Evolutionary conservation across 2,329 filamentous ascomycete genomes (phyloP), one percentile per base, ranked within the genome.

Genomic region (Diaporthe helianthi): DNA sequence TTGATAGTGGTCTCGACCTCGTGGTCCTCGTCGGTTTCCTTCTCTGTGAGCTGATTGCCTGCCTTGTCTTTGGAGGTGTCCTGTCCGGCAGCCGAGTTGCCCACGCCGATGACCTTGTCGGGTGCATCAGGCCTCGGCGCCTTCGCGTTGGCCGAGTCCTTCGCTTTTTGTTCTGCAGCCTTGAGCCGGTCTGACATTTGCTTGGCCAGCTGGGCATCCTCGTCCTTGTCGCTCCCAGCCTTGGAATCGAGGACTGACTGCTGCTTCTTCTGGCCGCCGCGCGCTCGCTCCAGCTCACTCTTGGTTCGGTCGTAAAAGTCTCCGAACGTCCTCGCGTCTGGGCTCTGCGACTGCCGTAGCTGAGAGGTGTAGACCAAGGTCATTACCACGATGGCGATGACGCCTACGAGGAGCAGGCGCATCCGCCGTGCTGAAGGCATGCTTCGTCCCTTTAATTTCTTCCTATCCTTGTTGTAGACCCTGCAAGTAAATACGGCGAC

Each of bases 351-450:
- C 61, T 85, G 82, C 69, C 86, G 84, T 65, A 87, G 81, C 60
- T 85, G 85, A n/a, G 86, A 86, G 24, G 90, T 91, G 78, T 93
- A 90, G 83, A 95, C 93, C 74, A 97, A 83, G 67, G 91, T 82
- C 54, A 90, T 84, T 73, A 95, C 80, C 70, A 95, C 80, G 70
- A 87, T 83, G 73, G 89, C 83, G 73, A 94, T 74, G 68, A 90
- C 83, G 68, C 90, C 83, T 75, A 94, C 83, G 72, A 88, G 82
- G 68, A 93, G 82, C 74, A 91, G 82, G 76, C 90, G 90, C 75
- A 93, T 77, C 74, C 93, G 90, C 73, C 93, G 89, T 74, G 86
- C 84, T 24, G 91, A 91, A 75, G 89, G 87, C 91, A 93, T 93
- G 69, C 69, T 76, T 65, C 19, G 47, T 24, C 54, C 24, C 29